Percentiles rank a stretch among this genome's conserved stretches.
Conservation (phyloP, 2,329 filamentous ascomycete species). For the Colletotrichum gloeosporioides region DNA sequence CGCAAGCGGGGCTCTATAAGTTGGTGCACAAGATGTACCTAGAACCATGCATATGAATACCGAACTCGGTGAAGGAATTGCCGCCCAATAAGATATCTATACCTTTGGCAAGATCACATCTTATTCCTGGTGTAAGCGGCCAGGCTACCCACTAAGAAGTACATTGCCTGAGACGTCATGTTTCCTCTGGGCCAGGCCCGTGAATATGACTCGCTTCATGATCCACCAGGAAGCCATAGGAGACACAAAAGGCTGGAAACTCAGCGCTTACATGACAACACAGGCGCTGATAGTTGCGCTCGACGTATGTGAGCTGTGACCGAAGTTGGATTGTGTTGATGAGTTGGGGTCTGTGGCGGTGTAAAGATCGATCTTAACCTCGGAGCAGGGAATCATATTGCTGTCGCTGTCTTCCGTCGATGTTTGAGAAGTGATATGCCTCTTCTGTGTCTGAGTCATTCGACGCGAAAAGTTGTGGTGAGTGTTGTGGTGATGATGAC, state of each 20-base stretch:
- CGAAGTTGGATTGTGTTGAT: neutral
- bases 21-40: neutral
- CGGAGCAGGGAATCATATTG: neutral
- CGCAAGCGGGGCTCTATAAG: neutral
- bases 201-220: neutral
- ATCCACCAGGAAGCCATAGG: neutral
- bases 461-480: neutral
- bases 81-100: neutral
- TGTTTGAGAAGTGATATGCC: neutral
- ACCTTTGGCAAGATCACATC: neutral
- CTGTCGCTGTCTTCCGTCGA: neutral
- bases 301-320: neutral
- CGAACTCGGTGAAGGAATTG: neutral
- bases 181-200: neutral
- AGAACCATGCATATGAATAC: neutral
- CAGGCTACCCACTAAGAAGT: neutral
- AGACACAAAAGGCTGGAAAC: neutral
- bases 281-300: neutral
- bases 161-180: neutral
- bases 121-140: neutral
- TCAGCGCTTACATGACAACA: neutral
- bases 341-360: neutral
- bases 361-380: neutral
- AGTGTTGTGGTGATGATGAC: neutral
- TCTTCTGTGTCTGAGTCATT: neutral